phyloP scores from a whole-genome alignment of 805 yeast species.

The Candida bentonensis region DNA sequence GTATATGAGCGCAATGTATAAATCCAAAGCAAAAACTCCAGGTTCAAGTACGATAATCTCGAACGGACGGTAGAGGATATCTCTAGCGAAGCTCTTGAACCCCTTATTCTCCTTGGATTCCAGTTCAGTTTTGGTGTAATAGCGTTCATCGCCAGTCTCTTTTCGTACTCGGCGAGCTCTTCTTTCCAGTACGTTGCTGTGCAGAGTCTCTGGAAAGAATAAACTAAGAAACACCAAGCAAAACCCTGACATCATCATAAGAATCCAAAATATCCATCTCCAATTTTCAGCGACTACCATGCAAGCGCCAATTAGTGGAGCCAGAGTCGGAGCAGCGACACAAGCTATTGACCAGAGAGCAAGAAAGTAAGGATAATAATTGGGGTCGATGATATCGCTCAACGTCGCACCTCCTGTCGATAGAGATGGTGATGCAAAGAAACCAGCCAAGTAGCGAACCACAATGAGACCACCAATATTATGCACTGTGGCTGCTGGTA shows the following conservation, averaged over 20 bases:
- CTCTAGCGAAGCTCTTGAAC: neutral
- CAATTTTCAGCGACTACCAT: conserved; percentile 32
- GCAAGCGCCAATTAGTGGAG: conserved; percentile 44
- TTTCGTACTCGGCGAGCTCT: conserved; percentile 35
- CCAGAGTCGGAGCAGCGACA: conserved; percentile 40
- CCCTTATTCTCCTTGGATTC: neutral
- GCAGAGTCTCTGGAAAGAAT: conserved; percentile 37
- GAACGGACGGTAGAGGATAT: conserved; percentile 24
- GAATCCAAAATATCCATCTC: conserved; percentile 44
- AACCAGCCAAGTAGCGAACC: conserved; percentile 39
- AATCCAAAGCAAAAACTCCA: conserved; percentile 36
- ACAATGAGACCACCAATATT: conserved; percentile 38
- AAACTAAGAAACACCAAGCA: conserved; percentile 24
- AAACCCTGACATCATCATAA: conserved; percentile 27
- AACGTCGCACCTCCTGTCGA: conserved; percentile 48
- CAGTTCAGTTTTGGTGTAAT: conserved; percentile 8
- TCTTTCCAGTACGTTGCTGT: conserved; percentile 30
- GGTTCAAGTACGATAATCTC: conserved; percentile 41
- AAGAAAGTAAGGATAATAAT: conserved; percentile 32
- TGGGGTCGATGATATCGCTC: conserved; percentile 32
- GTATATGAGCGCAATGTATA: conserved; percentile 38
- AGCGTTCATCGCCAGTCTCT: conserved; percentile 20
- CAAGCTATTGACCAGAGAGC: conserved; percentile 42
- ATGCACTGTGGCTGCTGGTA: conserved; percentile 38
- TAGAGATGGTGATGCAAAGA: conserved; percentile 41